A percentile compares a stretch with the other conserved stretches of the same genome.
phyloP scores from a whole-genome alignment of 176 grass and related monocot species.

The Eragrostis nindensis region DNA sequence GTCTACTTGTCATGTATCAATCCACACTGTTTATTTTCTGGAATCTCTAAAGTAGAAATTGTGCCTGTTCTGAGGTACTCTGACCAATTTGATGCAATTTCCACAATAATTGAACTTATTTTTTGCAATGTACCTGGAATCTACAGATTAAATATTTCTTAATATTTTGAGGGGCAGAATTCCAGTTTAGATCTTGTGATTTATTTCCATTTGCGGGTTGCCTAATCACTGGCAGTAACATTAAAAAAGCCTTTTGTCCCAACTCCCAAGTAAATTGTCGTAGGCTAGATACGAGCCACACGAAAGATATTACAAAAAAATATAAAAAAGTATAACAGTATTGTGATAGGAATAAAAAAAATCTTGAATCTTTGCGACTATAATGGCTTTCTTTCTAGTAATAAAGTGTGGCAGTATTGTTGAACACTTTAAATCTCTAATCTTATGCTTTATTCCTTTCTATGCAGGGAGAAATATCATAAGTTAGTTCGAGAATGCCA shows the following conservation, averaged over 20 bases:
- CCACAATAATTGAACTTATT: constrained; percentile 20
- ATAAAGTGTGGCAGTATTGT: constrained; percentile 19
- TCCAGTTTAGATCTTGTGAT: neutral
- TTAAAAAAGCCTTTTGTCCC: neutral
- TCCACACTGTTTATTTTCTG: neutral
- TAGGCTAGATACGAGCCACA: neutral
- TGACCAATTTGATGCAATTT: constrained; percentile 22
- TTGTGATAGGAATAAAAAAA: neutral
- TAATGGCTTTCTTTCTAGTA: constrained; percentile 1
- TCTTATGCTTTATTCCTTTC: constrained; percentile 23
- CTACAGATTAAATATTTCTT: constrained; percentile 15
- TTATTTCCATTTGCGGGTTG: neutral
- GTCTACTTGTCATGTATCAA: neutral
- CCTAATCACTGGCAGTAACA: neutral
- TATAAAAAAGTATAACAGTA: neutral
- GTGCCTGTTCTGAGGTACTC: neutral
- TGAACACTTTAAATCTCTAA: constrained; percentile 16
- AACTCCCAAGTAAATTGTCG: neutral
- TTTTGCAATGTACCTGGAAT: neutral
- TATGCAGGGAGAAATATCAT: constrained; percentile 80
- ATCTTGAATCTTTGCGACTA: neutral
- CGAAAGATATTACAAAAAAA: neutral
- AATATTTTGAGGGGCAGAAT: neutral
- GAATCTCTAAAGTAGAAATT: neutral
- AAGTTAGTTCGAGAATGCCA: constrained; percentile 80